Conservation (phyloP, 345 rosid species). For the Linum tenue region DNA sequence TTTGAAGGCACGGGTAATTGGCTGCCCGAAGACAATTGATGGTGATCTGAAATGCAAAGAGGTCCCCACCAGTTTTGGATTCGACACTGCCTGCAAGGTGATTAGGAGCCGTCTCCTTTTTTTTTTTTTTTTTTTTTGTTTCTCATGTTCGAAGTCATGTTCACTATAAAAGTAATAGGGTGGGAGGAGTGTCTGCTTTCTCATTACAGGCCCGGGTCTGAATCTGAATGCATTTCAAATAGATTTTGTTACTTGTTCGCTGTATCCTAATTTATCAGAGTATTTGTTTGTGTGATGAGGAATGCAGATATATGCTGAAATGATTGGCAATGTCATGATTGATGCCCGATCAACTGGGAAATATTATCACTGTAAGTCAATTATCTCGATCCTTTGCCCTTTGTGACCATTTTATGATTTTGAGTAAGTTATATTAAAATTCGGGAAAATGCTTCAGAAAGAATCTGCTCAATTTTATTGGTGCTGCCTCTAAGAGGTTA, state of each 20-base stretch:
- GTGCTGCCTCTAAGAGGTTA: neutral
- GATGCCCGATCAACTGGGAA: slow-evolving; percentile 99
- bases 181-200: neutral
- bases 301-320: slow-evolving; percentile 84
- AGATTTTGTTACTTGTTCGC: neutral
- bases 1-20: slow-evolving; percentile 77
- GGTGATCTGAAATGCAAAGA: slow-evolving; percentile 98
- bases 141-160: neutral
- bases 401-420: neutral
- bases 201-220: too few species aligned
- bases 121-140: neutral
- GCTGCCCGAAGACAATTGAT: slow-evolving; percentile 98
- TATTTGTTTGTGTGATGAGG: neutral
- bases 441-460: neutral
- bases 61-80: slow-evolving; percentile 96
- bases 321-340: slow-evolving; percentile 98
- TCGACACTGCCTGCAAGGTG: slow-evolving; percentile 99
- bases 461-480: neutral
- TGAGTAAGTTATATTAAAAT: neutral
- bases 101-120: neutral
- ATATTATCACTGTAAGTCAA: slow-evolving; percentile 85
- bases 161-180: neutral
- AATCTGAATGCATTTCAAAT: too few species aligned
- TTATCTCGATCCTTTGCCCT: neutral
- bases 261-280: neutral